Evolutionary conservation across 345 rosid genomes (phyloP), one percentile per base, ranked within the genome.

Genomic region (Gynandropsis gynandra): DNA sequence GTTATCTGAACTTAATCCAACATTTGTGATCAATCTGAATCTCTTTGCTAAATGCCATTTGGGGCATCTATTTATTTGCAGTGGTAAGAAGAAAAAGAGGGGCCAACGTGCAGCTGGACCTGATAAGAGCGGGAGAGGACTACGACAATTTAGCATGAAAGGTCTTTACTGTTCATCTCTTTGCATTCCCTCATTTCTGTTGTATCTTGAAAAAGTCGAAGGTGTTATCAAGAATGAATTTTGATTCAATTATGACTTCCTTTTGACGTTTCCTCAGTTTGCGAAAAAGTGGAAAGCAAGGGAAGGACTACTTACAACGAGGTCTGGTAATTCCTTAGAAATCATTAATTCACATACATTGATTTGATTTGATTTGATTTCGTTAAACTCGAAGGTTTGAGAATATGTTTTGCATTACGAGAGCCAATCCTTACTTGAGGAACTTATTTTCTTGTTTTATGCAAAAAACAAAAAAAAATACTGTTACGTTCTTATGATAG

Each of bases 111-210:
- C 85, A 13, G 70, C 66, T 59, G 95, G 89, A 38, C 83, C 89
- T 42, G 99, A 93, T 74, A 93, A 93, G 75, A 83, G 67, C 60
- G 97, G 97, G 10, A 80, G 97, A 81, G 99, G 99, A 36, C 89
- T 93, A 32, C 99, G 99, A 29, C 99, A 93, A 48, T 93, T 93
- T 71, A 93, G 99, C 76, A 80, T 93, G 96, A 88, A 89, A 88
- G 99, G 99, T 93, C 39, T 36, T 53, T 55, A 34, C n/a, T 16
- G 11, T 36, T 42, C 17, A 16, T 64, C 42, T 39, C 42, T 47
- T 6, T 16, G 17, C 16, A 36, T 55, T 14, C 19, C 13, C 5
- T 5, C 13, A 3, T 17, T 17, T 41, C 9, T 19, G 11, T 41
- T 48, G 40, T 12, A 20, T 7, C 38, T 24, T 6, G 16, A 16